phyloP scores from a whole-genome alignment of 768 basidiomycete species.

The Auriscalpium microsporum region DNA sequence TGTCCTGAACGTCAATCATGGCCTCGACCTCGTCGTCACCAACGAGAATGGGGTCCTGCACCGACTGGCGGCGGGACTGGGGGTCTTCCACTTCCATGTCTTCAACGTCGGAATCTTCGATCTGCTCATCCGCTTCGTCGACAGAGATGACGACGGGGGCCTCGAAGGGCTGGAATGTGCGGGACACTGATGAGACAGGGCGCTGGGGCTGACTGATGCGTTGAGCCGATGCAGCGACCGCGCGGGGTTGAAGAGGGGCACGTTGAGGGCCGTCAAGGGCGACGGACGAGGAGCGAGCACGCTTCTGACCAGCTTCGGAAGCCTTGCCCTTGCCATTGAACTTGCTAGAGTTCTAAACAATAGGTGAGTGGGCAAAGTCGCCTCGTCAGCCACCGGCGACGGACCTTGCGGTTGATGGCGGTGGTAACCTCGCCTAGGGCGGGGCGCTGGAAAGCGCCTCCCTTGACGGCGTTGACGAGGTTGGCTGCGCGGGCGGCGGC shows the following conservation, averaged over 20 bases:
- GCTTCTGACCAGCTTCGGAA: constrained; percentile 42
- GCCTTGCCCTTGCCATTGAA: constrained; percentile 37
- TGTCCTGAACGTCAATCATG: constrained; percentile 49
- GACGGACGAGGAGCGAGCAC: constrained; percentile 60
- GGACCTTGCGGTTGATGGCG: constrained; percentile 70
- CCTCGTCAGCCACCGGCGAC: constrained; percentile 1
- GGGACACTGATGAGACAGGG: constrained; percentile 34
- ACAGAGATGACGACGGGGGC: constrained; percentile 30
- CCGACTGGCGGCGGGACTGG: constrained; percentile 25
- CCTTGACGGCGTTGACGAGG: constrained; percentile 39
- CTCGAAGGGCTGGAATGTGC: constrained; percentile 31
- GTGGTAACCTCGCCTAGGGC: constrained; percentile 79
- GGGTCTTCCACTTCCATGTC: constrained; percentile 57
- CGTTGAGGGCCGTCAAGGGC: constrained; percentile 58
- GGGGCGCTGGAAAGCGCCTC: constrained; percentile 46
- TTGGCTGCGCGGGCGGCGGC: constrained; percentile 44
- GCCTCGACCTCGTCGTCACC: constrained; percentile 52
- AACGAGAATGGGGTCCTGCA: constrained; percentile 35
- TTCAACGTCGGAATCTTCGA: constrained; percentile 21
- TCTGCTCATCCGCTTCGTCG: constrained; percentile 28
- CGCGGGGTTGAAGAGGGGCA: constrained; percentile 48
- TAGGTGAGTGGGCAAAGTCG: neutral
- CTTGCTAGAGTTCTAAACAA: constrained; percentile 1
- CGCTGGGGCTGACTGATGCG: constrained; percentile 16
- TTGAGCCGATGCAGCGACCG: constrained; percentile 11